Base-by-base conservation (phyloP, 2,329 filamentous ascomycete genomes). In the Alternaria tenuissima region DNA sequence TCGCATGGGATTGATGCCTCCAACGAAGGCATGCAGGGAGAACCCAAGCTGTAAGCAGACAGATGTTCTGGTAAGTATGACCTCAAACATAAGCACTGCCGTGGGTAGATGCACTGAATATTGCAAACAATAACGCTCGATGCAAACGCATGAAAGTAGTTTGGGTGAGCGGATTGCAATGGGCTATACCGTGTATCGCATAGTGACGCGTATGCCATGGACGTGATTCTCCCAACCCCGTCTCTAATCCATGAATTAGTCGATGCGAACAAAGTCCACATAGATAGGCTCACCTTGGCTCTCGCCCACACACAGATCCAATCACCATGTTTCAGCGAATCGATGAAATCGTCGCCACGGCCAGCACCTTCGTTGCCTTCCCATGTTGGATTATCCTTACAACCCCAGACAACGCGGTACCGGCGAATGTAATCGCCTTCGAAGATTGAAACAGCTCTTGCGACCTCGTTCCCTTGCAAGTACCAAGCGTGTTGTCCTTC, bases 401-500 rank as follows among this genome's bases (percentile, higher is more conserved):
- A 66, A 20, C 58, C 59, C 65, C 59, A 69, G n/a, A 61, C 47
- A 24, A 70, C 52, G 4, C 38, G 59, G 48, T 67, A 64, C 30
- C 62, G 52, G 22, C 55, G 65, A 2, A 62, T 42, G 55, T 64
- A 59, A 8, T 65, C 61, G 5, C 63, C 58, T 38, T 66, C 62
- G 9, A 63, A 68, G 2, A 61, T 28, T 5, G 61, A 64, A 14
- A 28, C 52, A 4, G 46, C 58, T 58, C 55, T 64, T 20, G 59
- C 67, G 12, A 70, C 66, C 20, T 61, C 9, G 22, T 70, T 72
- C 6, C 62, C 58, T 52, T 72, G 67, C 6, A 74, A 24, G 26
- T 65, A 68, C 69, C 67, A 73, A 28, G 66, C 55, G 47, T 64
- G 30, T 18, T 61, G 57, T 20, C 65, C 59, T 48, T 68, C 66